These are phyloP conservation scores for Ochromonas danica DNA, from an alignment of 108 stramenopile species.

Conservation along the genomic window DNA sequence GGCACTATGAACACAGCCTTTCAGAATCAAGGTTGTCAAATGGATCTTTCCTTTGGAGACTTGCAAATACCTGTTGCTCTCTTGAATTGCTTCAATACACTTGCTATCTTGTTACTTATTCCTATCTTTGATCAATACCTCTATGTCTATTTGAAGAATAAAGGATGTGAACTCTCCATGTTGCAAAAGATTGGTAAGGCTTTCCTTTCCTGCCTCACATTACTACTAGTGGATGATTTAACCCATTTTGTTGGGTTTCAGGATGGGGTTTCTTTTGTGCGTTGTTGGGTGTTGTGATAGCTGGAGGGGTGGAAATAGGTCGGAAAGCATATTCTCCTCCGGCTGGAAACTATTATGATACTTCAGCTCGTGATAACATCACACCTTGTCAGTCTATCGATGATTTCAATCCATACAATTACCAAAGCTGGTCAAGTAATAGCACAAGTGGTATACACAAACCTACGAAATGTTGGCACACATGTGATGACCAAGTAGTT, in stretches of 20 bases:
- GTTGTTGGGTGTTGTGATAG: slow-evolving; percentile 41
- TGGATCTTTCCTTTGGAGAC: slow-evolving; percentile 42
- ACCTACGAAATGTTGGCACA: neutral
- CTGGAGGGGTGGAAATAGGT: slow-evolving; percentile 45
- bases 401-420: slow-evolving; percentile 36
- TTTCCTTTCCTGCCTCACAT: neutral
- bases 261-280: slow-evolving; percentile 45
- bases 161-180: slow-evolving; percentile 24
- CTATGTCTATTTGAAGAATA: slow-evolving; percentile 38
- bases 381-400: slow-evolving; percentile 31
- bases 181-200: slow-evolving; percentile 40
- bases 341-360: neutral
- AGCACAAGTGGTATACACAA: no score
- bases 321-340: slow-evolving; percentile 10
- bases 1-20: slow-evolving; percentile 56
- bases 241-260: neutral
- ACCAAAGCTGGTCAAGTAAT: slow-evolving; percentile 37
- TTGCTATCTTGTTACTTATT: slow-evolving; percentile 51
- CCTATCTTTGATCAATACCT: slow-evolving; percentile 48
- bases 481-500: neutral
- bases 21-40: slow-evolving; percentile 58
- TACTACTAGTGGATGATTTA: neutral
- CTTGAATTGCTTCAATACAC: slow-evolving; percentile 53
- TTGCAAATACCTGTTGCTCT: slow-evolving; percentile 40
- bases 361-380: slow-evolving; percentile 20